phyloP scores from a whole-genome alignment of 257 asterid species.

The Rehmannia glutinosa region DNA sequence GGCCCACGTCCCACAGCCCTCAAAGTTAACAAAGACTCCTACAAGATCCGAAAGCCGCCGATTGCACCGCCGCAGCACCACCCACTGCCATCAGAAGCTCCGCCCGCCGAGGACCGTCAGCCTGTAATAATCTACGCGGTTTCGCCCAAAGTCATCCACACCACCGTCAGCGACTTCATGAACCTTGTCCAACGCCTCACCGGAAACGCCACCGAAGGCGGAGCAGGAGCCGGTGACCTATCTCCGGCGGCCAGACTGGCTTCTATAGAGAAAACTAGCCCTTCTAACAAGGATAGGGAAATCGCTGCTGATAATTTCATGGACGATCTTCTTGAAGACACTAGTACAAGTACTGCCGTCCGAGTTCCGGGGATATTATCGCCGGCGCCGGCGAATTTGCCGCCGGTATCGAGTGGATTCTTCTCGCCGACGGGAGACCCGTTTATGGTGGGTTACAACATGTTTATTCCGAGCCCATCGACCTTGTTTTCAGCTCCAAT shows the following conservation, averaged over 20 bases:
- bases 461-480: constrained; percentile 76
- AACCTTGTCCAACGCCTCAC: constrained; percentile 87
- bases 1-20: constrained; percentile 95
- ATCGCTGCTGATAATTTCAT: constrained; percentile 5
- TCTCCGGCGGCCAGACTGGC: constrained; percentile 95
- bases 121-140: constrained; percentile 90
- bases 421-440: constrained; percentile 77
- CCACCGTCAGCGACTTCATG: constrained; percentile 83
- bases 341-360: no score
- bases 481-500: constrained; percentile 63
- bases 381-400: constrained; percentile 78
- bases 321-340: constrained; percentile 38
- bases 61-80: constrained; percentile 46
- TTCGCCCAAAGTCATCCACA: constrained; percentile 80
- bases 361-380: constrained; percentile 73
- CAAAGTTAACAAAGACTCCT: constrained; percentile 82
- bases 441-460: constrained; percentile 40
- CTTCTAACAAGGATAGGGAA: constrained; percentile 37
- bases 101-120: constrained; percentile 38
- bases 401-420: constrained; percentile 62
- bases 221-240: constrained; percentile 33
- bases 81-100: constrained; percentile 8
- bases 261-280: constrained; percentile 59
- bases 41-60: constrained; percentile 89
- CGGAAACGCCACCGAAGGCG: constrained; percentile 43